Base-by-base conservation (phyloP, 208 protist genomes). In the Leptomonas pyrrhocoris region DNA sequence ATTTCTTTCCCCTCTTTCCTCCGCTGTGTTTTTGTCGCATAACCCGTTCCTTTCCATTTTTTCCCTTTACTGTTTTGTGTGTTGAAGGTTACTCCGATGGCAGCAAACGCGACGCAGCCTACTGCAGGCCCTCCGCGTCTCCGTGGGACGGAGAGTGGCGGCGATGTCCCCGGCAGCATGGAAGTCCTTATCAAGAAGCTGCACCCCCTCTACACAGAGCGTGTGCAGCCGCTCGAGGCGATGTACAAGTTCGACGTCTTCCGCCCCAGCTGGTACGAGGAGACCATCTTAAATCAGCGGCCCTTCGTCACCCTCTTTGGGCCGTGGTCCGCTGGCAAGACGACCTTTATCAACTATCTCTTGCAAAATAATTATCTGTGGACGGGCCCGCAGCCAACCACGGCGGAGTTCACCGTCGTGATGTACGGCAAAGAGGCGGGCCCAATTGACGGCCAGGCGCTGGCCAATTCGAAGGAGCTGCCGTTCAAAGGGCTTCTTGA, bases 401-500 rank as follows among this genome's bases (percentile, higher is more conserved):
- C 89, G 19, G 75, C 83, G 45, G 81, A 90, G 71, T 94, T 94
- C 79, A 94, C 83, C 2, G 84, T 90, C 30, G 73, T 91, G 13
- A 77, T 90, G 58, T 82, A 94, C 62, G 89, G 89, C 48, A 71
- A 88, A 21, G 84, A 88, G 48, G 49, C 79, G 6, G 74, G 79
- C 27, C 74, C 89, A 8, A 74, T 97, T 27, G 92, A 95, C 43
- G 96, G 96, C 11, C 89, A 84, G 73, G 88, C 89, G 27, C 68
- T 95, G 13, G 83, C 82, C 23, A 90, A 96, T 68, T 68, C 93
- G 48, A 89, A 90, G 36, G 76, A 94, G 46, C 79, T 95, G 59
- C 94, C 96, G n/a, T 98, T 98, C 71, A 88, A 85, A 19, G 90
- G 84, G 11, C 69, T 98, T 13, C 60, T 76, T 9, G 74, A 83